Evolutionary conservation across 208 protist species (phyloP).

Genomic region (Novymonas esmeraldas): DNA sequence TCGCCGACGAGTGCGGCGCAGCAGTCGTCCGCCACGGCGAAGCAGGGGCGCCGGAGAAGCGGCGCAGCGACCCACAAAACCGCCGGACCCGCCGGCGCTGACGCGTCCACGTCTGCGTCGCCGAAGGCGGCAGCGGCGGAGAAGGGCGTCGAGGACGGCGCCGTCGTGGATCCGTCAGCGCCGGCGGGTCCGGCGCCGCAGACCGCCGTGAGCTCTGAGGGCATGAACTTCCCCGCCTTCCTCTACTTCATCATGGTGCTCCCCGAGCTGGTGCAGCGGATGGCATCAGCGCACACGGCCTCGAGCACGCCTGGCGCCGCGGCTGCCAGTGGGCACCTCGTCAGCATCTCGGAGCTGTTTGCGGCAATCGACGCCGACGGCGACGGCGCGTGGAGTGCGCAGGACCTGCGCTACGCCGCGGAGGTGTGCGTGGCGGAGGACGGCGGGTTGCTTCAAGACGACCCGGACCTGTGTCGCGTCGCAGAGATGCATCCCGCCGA

Average conservation of each 20-base stretch:
- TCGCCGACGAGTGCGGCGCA: background rate
- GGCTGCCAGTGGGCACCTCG: slow-evolving; percentile 17
- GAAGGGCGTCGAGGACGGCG: background rate
- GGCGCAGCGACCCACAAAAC: background rate
- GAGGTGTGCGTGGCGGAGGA: slow-evolving; percentile 34
- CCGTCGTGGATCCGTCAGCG: background rate
- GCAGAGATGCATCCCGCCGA: slow-evolving; percentile 60
- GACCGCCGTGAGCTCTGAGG: slow-evolving; percentile 6
- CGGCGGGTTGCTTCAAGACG: slow-evolving; percentile 35
- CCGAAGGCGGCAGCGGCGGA: too few relatives aligned
- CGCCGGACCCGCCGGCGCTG: too few relatives aligned
- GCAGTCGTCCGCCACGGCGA: too few relatives aligned
- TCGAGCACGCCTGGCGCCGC: slow-evolving; percentile 18
- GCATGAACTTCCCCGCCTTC: slow-evolving; percentile 65
- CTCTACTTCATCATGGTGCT: slow-evolving; percentile 59
- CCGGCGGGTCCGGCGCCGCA: background rate
- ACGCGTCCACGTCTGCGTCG: too few relatives aligned
- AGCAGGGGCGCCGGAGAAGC: background rate
- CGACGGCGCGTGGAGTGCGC: slow-evolving; percentile 56
- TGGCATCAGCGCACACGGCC: background rate
- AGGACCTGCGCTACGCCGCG: slow-evolving; percentile 48
- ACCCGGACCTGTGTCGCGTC: slow-evolving; percentile 48
- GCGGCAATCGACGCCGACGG: slow-evolving; percentile 49
- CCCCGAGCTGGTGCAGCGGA: slow-evolving; percentile 20
- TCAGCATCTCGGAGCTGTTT: slow-evolving; percentile 50